Percentiles rank a stretch among this genome's conserved stretches.
Conservation (phyloP, 2,329 filamentous ascomycete genomes). For the Beauveria pseudobassiana region DNA sequence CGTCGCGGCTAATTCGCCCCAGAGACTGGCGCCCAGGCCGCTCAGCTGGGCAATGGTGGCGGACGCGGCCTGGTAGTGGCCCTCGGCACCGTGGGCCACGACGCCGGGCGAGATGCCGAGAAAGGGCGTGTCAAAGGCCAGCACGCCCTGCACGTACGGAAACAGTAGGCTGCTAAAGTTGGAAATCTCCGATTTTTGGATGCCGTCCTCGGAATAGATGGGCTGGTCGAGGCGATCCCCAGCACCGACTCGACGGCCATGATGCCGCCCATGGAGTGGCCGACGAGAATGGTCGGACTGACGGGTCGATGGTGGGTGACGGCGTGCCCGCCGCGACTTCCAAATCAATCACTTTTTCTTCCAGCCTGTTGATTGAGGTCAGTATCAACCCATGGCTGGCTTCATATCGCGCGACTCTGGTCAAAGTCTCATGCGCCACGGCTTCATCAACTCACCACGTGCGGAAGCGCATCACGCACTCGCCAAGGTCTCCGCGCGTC, state of each 20-base stretch:
- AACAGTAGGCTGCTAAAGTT: constrained; percentile 69
- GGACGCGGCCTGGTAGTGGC: constrained; percentile 69
- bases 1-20: constrained; percentile 39
- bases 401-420: too few relatives aligned
- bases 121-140: constrained; percentile 93
- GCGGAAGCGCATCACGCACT: constrained; percentile 65
- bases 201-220: constrained; percentile 40
- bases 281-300: constrained; percentile 75
- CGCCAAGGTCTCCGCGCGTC: constrained; percentile 67
- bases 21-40: constrained; percentile 60
- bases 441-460: constrained; percentile 50
- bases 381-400: too few relatives aligned
- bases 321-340: constrained; percentile 76
- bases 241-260: constrained; percentile 86
- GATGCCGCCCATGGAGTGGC: constrained; percentile 90
- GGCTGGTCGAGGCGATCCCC: constrained; percentile 52
- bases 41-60: constrained; percentile 60
- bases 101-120: constrained; percentile 74
- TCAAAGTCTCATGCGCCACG: too few relatives aligned
- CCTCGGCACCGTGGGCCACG: constrained; percentile 80
- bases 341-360: constrained; percentile 88
- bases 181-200: constrained; percentile 27
- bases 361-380: constrained; percentile 49
- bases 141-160: constrained; percentile 80
- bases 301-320: constrained; percentile 79